A percentile compares a stretch with the other conserved stretches of the same genome.
Evolutionary conservation across 1,139 yeast species (phyloP).

Genomic region (Candida freyschussii): DNA sequence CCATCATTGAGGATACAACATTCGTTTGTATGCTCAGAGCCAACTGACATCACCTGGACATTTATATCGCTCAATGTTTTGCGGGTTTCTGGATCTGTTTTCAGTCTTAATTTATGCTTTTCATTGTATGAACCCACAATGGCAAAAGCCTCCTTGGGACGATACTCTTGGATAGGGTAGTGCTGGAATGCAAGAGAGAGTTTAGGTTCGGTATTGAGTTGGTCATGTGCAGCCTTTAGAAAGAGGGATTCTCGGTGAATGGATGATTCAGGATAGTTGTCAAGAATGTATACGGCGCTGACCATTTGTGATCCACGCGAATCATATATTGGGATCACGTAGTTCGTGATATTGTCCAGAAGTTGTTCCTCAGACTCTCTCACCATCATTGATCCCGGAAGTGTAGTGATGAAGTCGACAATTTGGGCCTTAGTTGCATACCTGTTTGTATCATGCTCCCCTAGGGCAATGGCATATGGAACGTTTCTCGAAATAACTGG

Average conservation of each 20-base stretch:
- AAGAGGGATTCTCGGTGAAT: constrained; percentile 4
- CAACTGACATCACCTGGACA: constrained; percentile 42
- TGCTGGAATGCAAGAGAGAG: constrained; percentile 39
- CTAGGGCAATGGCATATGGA: constrained; percentile 79
- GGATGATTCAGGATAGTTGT: constrained; percentile 8
- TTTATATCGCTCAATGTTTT: constrained; percentile 18
- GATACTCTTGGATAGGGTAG: constrained; percentile 47
- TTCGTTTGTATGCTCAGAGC: constrained; percentile 54
- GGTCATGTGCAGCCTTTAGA: constrained; percentile 7
- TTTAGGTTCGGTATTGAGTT: constrained; percentile 13
- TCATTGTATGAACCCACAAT: constrained; percentile 47
- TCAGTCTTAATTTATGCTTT: constrained; percentile 34
- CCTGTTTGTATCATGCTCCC: constrained; percentile 43
- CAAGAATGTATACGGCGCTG: constrained; percentile 19
- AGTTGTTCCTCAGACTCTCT: constrained; percentile 2
- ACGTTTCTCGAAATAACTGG: constrained; percentile 63
- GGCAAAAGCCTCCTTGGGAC: constrained; percentile 45
- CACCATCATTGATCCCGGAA: constrained; percentile 23
- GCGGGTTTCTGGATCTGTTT: constrained; percentile 28
- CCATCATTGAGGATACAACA: constrained; percentile 37
- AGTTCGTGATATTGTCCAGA: constrained; percentile 14
- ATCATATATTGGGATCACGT: constrained; percentile 17
- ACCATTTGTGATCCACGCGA: constrained; percentile 6
- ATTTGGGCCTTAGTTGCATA: constrained; percentile 21
- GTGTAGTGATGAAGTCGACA: constrained; percentile 18